phyloP scores from a whole-genome alignment of 2,329 filamentous ascomycete species.

The Aureobasidium sp. region DNA sequence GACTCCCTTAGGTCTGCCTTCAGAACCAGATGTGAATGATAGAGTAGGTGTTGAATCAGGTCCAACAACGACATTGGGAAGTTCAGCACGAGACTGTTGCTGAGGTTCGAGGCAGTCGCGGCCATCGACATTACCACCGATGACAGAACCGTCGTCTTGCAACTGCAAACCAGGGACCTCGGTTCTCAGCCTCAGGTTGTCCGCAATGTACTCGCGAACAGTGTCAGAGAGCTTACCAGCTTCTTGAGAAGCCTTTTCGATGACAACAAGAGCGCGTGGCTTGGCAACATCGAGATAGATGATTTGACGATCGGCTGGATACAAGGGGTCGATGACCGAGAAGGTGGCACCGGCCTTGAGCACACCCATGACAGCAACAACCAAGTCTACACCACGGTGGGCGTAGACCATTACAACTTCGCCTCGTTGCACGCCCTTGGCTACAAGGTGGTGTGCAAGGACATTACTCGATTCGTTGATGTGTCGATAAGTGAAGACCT shows the following conservation, averaged over 20 bases:
- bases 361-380: conserved; percentile 72
- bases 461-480: conserved; percentile 80
- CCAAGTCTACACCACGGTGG: conserved; percentile 71
- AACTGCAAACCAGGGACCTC: conserved; percentile 69
- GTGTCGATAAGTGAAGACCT: conserved; percentile 70
- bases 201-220: conserved; percentile 62
- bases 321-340: conserved; percentile 69
- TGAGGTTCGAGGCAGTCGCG: conserved; percentile 57
- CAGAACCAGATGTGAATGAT: conserved; percentile 55
- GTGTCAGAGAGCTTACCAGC: conserved; percentile 54
- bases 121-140: conserved; percentile 60
- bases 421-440: conserved; percentile 64
- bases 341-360: conserved; percentile 53
- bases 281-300: conserved; percentile 76
- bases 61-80: conserved; percentile 70
- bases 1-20: conserved; percentile 80
- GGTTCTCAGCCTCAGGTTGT: conserved; percentile 65
- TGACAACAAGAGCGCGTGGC: conserved; percentile 64
- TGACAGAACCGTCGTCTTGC: conserved; percentile 60
- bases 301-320: conserved; percentile 72
- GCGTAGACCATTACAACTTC: conserved; percentile 94
- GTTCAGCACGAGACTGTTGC: conserved; percentile 45
- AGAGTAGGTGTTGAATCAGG: conserved; percentile 78
- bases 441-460: conserved; percentile 70
- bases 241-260: conserved; percentile 64